Evolutionary conservation across 2,329 filamentous ascomycete species (phyloP).

Genomic region (Pestalotiopsis sp.): DNA sequence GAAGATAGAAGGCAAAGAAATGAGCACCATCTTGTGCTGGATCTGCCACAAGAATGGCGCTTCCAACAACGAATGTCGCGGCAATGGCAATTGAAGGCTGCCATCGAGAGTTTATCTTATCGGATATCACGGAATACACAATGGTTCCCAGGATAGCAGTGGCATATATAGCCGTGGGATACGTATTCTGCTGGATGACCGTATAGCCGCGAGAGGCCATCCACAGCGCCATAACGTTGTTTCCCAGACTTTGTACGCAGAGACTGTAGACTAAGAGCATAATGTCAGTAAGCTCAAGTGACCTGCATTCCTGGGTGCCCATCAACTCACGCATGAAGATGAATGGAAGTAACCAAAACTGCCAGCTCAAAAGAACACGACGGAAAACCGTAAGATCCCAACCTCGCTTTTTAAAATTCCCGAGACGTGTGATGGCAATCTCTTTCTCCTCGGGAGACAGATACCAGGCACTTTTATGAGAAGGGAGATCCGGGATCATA

Average conservation of each 20-base stretch:
- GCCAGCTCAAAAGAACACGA: conserved; percentile 38
- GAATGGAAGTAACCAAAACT: conserved; percentile 45
- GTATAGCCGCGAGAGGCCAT: conserved; percentile 46
- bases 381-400: conserved; percentile 15
- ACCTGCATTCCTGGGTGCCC: background rate
- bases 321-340: conserved; percentile 44
- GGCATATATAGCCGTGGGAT: conserved; percentile 43
- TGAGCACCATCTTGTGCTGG: conserved; percentile 35
- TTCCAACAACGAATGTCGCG: conserved; percentile 42
- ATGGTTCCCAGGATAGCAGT: conserved; percentile 44
- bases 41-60: conserved; percentile 37
- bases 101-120: conserved; percentile 44
- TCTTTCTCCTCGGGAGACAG: conserved; percentile 37
- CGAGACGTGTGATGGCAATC: conserved; percentile 38
- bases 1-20: conserved; percentile 46
- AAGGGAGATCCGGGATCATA: conserved; percentile 45
- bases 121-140: conserved; percentile 41
- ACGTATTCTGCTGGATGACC: conserved; percentile 46
- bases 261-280: conserved; percentile 39
- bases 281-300: background rate
- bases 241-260: conserved; percentile 42
- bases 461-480: conserved; percentile 43
- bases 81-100: conserved; percentile 45
- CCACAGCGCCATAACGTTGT: conserved; percentile 49
- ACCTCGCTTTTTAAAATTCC: conserved; percentile 23